Base-by-base conservation (phyloP, 2,329 filamentous ascomycete genomes). In the Myriosclerotinia scirpicola region DNA sequence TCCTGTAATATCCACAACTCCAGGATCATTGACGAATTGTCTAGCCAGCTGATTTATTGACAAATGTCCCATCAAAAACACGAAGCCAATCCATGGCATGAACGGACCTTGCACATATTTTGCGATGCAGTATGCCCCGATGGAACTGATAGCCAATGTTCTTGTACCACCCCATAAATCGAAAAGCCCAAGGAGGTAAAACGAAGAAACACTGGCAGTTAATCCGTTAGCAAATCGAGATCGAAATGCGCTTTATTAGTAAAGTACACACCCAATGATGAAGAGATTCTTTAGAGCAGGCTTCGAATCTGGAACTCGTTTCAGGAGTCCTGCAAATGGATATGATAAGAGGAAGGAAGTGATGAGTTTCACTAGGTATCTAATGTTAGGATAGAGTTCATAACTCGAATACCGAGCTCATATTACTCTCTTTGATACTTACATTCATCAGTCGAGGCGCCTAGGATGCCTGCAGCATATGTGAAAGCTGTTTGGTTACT, bases 71-170 rank as follows among this genome's bases (percentile, higher is more conserved):
- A 99, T 98, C 67, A 97, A 81, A 76, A 96, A 97, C 60, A 92
- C 82, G 78, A 99, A 99, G 68, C 88, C 93, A 60, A 97, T 83
- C 95, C 95, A 99, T 81, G 95, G 95, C 95, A 99, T 99, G 76
- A 94, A 91, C 0, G 92, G 92, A 26, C 92, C 93, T 71, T 92
- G 85, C 54, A 98, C 81, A 76, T 88, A 93, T 71, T 90, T 87
- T 63, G 94, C 90, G 72, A 99, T 95, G 70, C 84, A 82, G 76
- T 97, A 99, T 61, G 91, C 87, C 60, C 87, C 93, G 22, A 84
- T 85, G 0, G 94, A 87, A 76, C 91, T 93, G 76, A 96, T 88
- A 67, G 90, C 77, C 50, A 99, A 81, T 2, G 93, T 97, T 50
- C 85, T 84, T 17, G 96, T 79, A 66, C 95, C 96, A 78, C 80